Evolutionary conservation across 1,284 basidiomycete genomes (phyloP).

Genomic region (Trametes pubescens): DNA sequence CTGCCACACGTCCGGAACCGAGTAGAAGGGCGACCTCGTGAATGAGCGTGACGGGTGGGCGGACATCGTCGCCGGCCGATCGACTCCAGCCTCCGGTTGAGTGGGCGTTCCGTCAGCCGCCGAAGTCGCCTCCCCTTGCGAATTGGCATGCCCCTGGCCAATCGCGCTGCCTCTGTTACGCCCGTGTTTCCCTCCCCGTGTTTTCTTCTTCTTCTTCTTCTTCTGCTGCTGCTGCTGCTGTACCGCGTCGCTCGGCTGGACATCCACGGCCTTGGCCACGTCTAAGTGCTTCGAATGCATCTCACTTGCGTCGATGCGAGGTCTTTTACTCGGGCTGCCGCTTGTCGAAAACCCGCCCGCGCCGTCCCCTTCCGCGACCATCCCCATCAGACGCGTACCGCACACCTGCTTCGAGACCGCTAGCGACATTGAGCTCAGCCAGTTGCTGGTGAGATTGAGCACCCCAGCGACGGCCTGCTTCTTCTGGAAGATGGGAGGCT

Average conservation of each 20-base stretch:
- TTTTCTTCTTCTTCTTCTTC: not conserved
- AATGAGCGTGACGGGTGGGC: not conserved
- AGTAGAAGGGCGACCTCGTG: not conserved
- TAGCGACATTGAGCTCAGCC: constrained; percentile 2
- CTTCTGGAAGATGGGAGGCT: not conserved
- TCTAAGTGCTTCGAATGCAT: not conserved
- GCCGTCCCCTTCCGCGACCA: not conserved
- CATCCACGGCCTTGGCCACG: not conserved
- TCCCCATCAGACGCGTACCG: not conserved
- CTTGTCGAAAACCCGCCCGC: not conserved
- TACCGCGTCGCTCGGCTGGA: no score
- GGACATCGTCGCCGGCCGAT: not conserved
- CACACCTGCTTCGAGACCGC: constrained; percentile 6
- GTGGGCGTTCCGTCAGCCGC: not conserved
- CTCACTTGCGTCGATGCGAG: no score
- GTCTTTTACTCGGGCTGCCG: not conserved
- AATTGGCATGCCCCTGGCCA: no score
- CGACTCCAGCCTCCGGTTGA: not conserved
- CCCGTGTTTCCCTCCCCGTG: not conserved
- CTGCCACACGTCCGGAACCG: not conserved
- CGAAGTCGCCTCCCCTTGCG: not conserved
- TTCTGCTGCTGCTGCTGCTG: not conserved
- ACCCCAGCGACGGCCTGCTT: not conserved
- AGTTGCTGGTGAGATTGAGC: constrained; percentile 11
- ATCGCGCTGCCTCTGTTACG: no score